Conservation (phyloP, 306 rosid species). For the Pterocarpus macrocarpus region DNA sequence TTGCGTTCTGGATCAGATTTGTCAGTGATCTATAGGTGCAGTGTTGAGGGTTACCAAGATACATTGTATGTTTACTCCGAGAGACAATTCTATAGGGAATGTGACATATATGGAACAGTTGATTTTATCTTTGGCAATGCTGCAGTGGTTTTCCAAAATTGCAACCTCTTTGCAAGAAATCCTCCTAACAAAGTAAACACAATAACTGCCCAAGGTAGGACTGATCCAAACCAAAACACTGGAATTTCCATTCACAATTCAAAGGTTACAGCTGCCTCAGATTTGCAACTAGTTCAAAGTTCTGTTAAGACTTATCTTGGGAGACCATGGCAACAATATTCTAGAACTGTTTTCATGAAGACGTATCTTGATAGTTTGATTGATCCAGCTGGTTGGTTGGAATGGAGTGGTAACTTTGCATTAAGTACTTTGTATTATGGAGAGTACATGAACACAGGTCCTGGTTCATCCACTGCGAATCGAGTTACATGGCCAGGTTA, state of each 20-base stretch:
- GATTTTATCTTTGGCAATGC: slow-evolving; percentile 51
- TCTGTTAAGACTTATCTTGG: slow-evolving; percentile 63
- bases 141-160: slow-evolving; percentile 66
- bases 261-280: slow-evolving; percentile 55
- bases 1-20: slow-evolving; percentile 75
- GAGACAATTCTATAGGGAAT: slow-evolving; percentile 65
- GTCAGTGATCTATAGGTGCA: slow-evolving; percentile 71
- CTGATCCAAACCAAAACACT: slow-evolving; percentile 72
- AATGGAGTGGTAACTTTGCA: slow-evolving; percentile 72
- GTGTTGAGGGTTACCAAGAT: slow-evolving; percentile 83
- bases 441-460: slow-evolving; percentile 60
- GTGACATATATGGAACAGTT: slow-evolving; percentile 42
- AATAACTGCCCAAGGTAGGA: slow-evolving; percentile 70
- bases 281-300: slow-evolving; percentile 32
- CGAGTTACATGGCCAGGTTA: slow-evolving; percentile 64
- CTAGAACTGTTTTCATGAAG: slow-evolving; percentile 64
- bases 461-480: slow-evolving; percentile 55
- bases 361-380: slow-evolving; percentile 61
- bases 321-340: slow-evolving; percentile 70
- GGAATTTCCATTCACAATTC: slow-evolving; percentile 70
- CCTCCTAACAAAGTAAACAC: slow-evolving; percentile 70
- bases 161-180: slow-evolving; percentile 60
- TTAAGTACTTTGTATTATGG: slow-evolving; percentile 59
- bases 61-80: slow-evolving; percentile 71
- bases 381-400: slow-evolving; percentile 66